Percentiles rank a stretch among this genome's conserved stretches.
phyloP scores from a whole-genome alignment of 805 yeast genomes.

The Priceomyces carsonii region DNA sequence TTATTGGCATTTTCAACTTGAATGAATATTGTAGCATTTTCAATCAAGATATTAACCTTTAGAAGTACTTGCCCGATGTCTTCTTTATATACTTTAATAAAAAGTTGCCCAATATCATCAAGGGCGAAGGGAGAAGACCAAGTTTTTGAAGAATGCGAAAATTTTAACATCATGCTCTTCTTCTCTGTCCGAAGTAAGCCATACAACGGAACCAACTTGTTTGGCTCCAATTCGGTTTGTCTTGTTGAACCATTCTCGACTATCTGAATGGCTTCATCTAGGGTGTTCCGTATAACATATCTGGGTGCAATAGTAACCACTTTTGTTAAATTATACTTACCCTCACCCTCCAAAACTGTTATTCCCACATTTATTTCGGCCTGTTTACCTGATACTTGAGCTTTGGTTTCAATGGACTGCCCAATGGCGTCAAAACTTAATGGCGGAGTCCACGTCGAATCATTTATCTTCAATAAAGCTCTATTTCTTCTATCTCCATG shows the following conservation, averaged over 20 bases:
- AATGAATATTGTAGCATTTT: constrained; percentile 78
- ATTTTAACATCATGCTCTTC: constrained; percentile 63
- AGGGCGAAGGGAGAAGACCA: constrained; percentile 92
- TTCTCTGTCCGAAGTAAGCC: constrained; percentile 55
- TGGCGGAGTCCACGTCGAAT: constrained; percentile 70
- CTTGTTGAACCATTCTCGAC: constrained; percentile 68
- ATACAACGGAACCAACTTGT: constrained; percentile 58
- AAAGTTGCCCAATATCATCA: constrained; percentile 80
- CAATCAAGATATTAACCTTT: constrained; percentile 73
- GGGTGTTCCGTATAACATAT: constrained; percentile 67
- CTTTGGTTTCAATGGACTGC: constrained; percentile 57
- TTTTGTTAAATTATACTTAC: constrained; percentile 74
- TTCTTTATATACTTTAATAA: constrained; percentile 65
- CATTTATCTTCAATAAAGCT: constrained; percentile 64
- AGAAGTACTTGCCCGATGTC: constrained; percentile 69
- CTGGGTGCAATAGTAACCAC: constrained; percentile 83
- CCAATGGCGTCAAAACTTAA: constrained; percentile 91
- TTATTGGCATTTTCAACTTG: constrained; percentile 70
- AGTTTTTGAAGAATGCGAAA: constrained; percentile 53
- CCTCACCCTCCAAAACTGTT: constrained; percentile 77
- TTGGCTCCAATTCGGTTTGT: constrained; percentile 46
- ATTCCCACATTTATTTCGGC: constrained; percentile 76
- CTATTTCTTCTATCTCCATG: constrained; percentile 60
- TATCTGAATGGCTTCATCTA: constrained; percentile 56
- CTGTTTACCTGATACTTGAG: constrained; percentile 49